A percentile compares a stretch with the other conserved stretches of the same genome.
These are phyloP conservation scores for Rasamsonia emersonii DNA, from an alignment of 2,329 filamentous ascomycete species.

Conservation along the genomic window DNA sequence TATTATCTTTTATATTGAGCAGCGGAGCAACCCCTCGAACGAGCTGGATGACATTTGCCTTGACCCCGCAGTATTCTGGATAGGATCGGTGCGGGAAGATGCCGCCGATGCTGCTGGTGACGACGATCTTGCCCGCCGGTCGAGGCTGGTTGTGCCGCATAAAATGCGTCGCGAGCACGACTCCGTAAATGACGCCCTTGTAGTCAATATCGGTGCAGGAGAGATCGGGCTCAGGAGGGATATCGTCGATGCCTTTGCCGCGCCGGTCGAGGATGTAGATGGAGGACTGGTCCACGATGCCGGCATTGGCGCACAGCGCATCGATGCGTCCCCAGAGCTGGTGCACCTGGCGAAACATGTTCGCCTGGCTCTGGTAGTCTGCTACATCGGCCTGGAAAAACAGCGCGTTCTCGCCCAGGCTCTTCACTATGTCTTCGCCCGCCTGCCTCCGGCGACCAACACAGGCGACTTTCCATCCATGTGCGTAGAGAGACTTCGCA, in stretches of 20 bases:
- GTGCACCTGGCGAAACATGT: conserved; percentile 37
- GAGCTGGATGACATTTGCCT: conserved; percentile 40
- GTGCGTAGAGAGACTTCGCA: conserved; percentile 25
- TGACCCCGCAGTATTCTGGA: conserved; percentile 45
- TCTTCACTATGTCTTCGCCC: conserved; percentile 26
- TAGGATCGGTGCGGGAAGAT: conserved; percentile 37
- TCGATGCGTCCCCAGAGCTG: conserved; percentile 40
- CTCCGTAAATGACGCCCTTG: conserved; percentile 45
- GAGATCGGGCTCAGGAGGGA: conserved; percentile 40
- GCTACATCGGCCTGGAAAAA: conserved; percentile 41
- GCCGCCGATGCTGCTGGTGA: conserved; percentile 37
- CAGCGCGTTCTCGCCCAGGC: conserved; percentile 23
- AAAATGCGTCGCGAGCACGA: conserved; percentile 43
- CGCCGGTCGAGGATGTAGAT: conserved; percentile 36
- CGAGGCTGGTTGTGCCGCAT: conserved; percentile 41
- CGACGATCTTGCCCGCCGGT: conserved; percentile 37
- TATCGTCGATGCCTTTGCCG: conserved; percentile 18
- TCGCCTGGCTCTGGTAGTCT: conserved; percentile 38
- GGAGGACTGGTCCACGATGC: conserved; percentile 39
- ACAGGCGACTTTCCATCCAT: conserved; percentile 25
- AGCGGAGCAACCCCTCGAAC: conserved; percentile 32
- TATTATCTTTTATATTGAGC: conserved; percentile 39
- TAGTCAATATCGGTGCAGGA: conserved; percentile 42
- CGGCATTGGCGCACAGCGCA: conserved; percentile 43
- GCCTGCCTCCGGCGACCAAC: conserved; percentile 30